Base-by-base conservation (phyloP, 116 monocot genomes). In the Cymodocea nodosa region DNA sequence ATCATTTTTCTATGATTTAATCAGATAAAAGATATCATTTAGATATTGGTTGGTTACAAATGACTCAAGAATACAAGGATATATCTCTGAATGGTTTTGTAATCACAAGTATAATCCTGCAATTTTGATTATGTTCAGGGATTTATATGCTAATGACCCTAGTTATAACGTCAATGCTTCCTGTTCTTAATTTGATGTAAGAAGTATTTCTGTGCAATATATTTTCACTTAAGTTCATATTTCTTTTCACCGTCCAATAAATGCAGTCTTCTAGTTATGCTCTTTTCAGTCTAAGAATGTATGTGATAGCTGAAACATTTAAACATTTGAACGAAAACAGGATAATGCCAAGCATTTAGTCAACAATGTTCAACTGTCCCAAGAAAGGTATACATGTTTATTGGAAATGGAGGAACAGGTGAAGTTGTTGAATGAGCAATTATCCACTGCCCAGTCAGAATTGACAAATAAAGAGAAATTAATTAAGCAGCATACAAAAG, bases 401-500 rank as follows among this genome's bases (percentile, higher is more conserved):
- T 75, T 63, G 56, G 77, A 61, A 73, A 69, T 88, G 77, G 87
- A 84, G 58, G 79, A 81, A 66, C 61, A 84, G 74, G 79, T 88
- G 48, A 81, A 79, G 63, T 40, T 50, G 50, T 50, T 75, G 72
- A 77, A 78, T 69, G 84, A 81, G 52, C 80, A 75, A 20, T 52
- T 84, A 40, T 78, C 72, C 14, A 72, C 78, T 50, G 66, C 81
- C 12, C 71, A 74, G 24, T 68, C 81, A 50, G 84, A 84, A 71
- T 65, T 76, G 56, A 48, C 50, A 23, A 56, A 56, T 35, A 84
- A 84, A 70, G 84, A 84, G 23, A 65, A 36, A 51, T 62, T 74
- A 49, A 79, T 84, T 23, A 84, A 84, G 52, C 84, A 84, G 23
- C 84, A 84, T 69, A 67, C 80, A 22, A 79, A 80, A 74, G 84